A percentile compares a stretch with the other conserved stretches of the same genome.
phyloP scores from a whole-genome alignment of 2,329 filamentous ascomycete genomes.

The Coniella lustricola region DNA sequence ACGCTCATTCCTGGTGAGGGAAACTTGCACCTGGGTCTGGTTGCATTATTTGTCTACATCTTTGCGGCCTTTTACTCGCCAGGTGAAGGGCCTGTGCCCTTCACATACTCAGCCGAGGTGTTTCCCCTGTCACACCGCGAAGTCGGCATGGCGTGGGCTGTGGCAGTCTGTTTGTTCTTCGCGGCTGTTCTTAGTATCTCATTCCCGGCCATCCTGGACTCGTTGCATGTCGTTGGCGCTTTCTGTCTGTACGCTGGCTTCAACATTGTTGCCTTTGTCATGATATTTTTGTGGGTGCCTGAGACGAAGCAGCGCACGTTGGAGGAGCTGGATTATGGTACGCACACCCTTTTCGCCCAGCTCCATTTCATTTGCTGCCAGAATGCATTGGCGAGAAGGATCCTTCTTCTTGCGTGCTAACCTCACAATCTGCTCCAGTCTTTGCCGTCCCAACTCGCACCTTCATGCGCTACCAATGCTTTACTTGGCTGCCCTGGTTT shows the following conservation, averaged over 20 bases:
- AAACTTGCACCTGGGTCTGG: slow-evolving; percentile 34
- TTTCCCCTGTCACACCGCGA: slow-evolving; percentile 66
- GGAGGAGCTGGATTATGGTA: slow-evolving; percentile 46
- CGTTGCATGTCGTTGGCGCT: slow-evolving; percentile 32
- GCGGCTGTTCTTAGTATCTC: slow-evolving; percentile 55
- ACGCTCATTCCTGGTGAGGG: slow-evolving; percentile 35
- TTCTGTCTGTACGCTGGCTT: slow-evolving; percentile 51
- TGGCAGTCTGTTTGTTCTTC: slow-evolving; percentile 59
- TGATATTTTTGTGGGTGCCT: slow-evolving; percentile 52
- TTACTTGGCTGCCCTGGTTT: slow-evolving; percentile 53
- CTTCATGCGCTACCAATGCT: slow-evolving; percentile 51
- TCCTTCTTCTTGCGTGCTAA: background rate
- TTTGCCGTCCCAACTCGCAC: slow-evolving; percentile 53
- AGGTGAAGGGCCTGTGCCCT: slow-evolving; percentile 60
- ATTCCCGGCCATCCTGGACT: slow-evolving; percentile 49
- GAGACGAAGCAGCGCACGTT: slow-evolving; percentile 49
- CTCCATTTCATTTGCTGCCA: background rate
- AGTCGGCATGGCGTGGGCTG: slow-evolving; percentile 62
- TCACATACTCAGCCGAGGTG: slow-evolving; percentile 62
- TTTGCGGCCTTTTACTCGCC: slow-evolving; percentile 26
- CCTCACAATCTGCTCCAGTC: slow-evolving; percentile 21
- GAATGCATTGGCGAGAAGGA: background rate
- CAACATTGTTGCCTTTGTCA: slow-evolving; percentile 46
- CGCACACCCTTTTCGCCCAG: background rate
- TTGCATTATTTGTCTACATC: slow-evolving; percentile 36